phyloP scores from a whole-genome alignment of 148 eudicot species.

The Diospyros kaki region DNA sequence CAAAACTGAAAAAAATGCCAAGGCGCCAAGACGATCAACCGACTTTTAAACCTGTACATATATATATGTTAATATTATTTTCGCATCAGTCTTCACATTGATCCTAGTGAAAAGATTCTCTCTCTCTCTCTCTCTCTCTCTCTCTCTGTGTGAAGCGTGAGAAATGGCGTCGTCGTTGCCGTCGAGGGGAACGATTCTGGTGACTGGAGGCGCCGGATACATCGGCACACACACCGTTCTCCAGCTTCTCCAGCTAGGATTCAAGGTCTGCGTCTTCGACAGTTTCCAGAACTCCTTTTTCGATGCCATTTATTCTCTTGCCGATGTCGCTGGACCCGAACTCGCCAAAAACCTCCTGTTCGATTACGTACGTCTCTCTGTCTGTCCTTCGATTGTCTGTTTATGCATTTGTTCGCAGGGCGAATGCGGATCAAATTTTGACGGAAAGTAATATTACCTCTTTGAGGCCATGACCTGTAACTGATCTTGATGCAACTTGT shows the following conservation, averaged over 20 bases:
- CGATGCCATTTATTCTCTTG: conserved; percentile 57
- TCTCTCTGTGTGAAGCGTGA: background rate
- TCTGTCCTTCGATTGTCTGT: background rate
- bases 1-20: too few species aligned
- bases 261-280: conserved; percentile 61
- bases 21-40: too few species aligned
- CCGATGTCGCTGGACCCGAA: conserved; percentile 46
- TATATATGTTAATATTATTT: too few species aligned
- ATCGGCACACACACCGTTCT: conserved; percentile 78
- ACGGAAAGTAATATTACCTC: too few species aligned
- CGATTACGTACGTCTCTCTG: conserved; percentile 35
- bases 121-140: background rate
- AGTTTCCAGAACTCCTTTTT: conserved; percentile 64
- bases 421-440: background rate
- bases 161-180: conserved; percentile 25
- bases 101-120: too few species aligned
- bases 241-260: conserved; percentile 54
- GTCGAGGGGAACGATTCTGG: conserved; percentile 40
- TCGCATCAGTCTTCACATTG: too few species aligned
- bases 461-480: too few species aligned
- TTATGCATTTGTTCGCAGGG: too few species aligned
- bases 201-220: conserved; percentile 89
- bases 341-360: conserved; percentile 56
- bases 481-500: too few species aligned
- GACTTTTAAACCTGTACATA: too few species aligned